Evolutionary conservation across 2,329 filamentous ascomycete species (phyloP).

Genomic region (Knufia petricola): DNA sequence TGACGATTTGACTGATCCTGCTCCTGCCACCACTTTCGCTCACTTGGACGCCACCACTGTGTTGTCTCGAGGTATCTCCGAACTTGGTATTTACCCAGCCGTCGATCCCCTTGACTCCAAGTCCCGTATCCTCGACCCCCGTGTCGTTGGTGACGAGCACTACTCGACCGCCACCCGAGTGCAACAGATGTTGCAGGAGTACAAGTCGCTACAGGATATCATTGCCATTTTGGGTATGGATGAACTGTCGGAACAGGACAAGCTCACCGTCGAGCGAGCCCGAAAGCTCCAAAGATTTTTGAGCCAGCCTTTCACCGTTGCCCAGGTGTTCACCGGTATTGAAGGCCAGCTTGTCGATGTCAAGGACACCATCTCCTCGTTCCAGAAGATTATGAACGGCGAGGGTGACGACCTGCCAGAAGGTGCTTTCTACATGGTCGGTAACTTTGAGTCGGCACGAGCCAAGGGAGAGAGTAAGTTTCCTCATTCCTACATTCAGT

Average conservation of each 20-base stretch:
- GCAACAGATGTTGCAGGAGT: conserved; percentile 99
- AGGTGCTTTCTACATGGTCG: conserved; percentile 95
- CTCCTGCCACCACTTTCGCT: conserved; percentile 97
- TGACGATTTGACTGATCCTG: conserved; percentile 99
- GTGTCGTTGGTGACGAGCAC: conserved; percentile 96
- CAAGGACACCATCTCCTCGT: conserved; percentile 94
- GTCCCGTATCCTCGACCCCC: conserved; percentile 98
- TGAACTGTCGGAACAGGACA: conserved; percentile 96
- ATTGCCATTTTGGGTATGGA: conserved; percentile 99
- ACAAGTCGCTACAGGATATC: conserved; percentile 99
- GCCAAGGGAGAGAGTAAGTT: conserved; percentile 99
- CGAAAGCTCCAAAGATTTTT: conserved; percentile 99
- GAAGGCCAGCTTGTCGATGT: conserved; percentile 95
- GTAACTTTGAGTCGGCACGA: conserved; percentile 84
- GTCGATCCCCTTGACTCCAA: conserved; percentile 99
- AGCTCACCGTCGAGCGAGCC: conserved; percentile 99
- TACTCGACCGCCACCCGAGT: conserved; percentile 90
- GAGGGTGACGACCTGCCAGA: conserved; percentile 95
- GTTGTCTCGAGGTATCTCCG: conserved; percentile 99
- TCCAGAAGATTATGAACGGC: conserved; percentile 93
- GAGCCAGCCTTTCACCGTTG: conserved; percentile 94
- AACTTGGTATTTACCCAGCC: conserved; percentile 99
- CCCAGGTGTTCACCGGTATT: conserved; percentile 64
- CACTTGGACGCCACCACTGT: conserved; percentile 99
- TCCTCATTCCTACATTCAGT: too few relatives aligned